Evolutionary conservation across 768 basidiomycete species (phyloP).

Genomic region (Suillus variegatus): DNA sequence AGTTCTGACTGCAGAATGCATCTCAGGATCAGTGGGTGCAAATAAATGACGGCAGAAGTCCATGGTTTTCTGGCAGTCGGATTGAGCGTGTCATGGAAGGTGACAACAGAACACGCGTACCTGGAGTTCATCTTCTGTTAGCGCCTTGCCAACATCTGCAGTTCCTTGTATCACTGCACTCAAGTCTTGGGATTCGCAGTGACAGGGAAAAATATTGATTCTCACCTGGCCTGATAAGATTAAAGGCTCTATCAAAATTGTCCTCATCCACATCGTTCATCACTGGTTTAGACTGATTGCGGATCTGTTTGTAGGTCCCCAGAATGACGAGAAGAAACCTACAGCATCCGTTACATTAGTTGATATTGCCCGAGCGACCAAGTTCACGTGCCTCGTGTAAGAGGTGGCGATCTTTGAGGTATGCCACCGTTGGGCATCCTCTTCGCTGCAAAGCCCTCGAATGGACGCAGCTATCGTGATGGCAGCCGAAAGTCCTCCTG

Average conservation of each 20-base stretch:
- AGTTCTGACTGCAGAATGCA: neutral
- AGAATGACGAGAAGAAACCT: conserved; percentile 67
- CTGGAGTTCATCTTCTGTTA: conserved; percentile 1
- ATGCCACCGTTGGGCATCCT: conserved; percentile 52
- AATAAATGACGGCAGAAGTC: neutral
- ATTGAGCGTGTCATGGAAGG: neutral
- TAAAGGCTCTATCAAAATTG: neutral
- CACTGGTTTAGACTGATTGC: conserved; percentile 53
- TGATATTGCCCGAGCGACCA: neutral
- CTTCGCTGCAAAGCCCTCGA: conserved; percentile 32
- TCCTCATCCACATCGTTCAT: neutral
- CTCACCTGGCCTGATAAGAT: neutral
- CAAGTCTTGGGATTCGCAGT: neutral
- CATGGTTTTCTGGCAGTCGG: neutral
- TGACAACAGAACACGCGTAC: neutral
- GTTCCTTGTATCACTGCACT: neutral
- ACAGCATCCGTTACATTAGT: neutral
- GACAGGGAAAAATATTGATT: neutral
- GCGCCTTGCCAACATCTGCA: neutral
- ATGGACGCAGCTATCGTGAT: conserved; percentile 54
- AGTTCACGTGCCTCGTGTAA: conserved; percentile 50
- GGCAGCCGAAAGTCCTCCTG: conserved; percentile 60
- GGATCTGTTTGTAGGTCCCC: conserved; percentile 73
- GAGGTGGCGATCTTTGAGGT: conserved; percentile 55
- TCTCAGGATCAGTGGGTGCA: neutral